Base-by-base conservation (phyloP, 2,329 filamentous ascomycete species). In the Diplodia mutila region DNA sequence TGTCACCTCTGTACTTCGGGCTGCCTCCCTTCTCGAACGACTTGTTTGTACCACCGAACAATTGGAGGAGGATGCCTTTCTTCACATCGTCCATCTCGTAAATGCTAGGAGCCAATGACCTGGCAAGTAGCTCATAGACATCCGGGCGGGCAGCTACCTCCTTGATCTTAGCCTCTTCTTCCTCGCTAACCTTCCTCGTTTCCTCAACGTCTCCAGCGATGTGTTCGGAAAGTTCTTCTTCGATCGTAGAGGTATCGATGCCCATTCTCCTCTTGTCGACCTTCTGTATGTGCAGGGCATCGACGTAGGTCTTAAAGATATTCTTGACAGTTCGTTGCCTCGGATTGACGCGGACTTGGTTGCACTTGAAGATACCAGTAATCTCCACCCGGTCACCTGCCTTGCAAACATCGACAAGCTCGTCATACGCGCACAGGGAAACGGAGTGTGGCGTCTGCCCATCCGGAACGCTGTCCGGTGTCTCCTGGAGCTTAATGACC, bases 51-150 rank as follows among this genome's bases (percentile, higher is more conserved):
- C 95, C 95, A 46, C 95, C 94, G 77, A 99, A 99, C 49, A 99
- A 87, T 76, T 99, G 95, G 4, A 99, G 88, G 12, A 99, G 84
- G 69, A 99, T 97, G 12, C 95, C 95, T 81, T 99, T 99, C 85
- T 99, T 99, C 57, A 98, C 93, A 75, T 99, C 95, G 72, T 99
- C 95, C 89, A 97, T 91, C 80, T 99, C 95, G 81, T 96, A 97
- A 75, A 99, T 91, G 69, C 94, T 97, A 16, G 95, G 95, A 2
- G 95, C 95, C 32, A 99, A 84, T 1, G 94, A 98, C 46, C 94
- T 89, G 21, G 95, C 87, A 4, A 99, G 87, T 27, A 99, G 86
- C 25, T 99, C 94, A 78, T 99, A 99, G 65, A 99, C 89, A 78
- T 99, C 95, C 1, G 90, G 84, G 65, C 95, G 89, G 37, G 87